Percentiles rank a stretch among this genome's conserved stretches.
phyloP scores from a whole-genome alignment of 345 rosid genomes.

The Clarkia xantiana region DNA sequence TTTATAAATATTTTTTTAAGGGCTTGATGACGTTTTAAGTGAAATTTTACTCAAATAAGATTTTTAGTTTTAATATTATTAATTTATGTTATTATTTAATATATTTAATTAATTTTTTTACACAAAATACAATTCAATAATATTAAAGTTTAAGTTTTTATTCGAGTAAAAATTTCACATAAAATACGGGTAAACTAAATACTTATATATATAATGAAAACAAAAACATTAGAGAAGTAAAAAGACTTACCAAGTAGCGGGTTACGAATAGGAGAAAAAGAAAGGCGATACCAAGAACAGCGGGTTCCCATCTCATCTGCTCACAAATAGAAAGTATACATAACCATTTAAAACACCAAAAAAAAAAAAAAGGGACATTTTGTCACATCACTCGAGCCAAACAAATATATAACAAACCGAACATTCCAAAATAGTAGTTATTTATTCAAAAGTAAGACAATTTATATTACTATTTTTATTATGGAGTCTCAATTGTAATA shows the following conservation, averaged over 20 bases:
- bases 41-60: too few species aligned
- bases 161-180: neutral
- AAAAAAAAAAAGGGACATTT: neutral
- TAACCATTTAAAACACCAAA: too few species aligned
- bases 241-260: slow-evolving; percentile 40
- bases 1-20: too few species aligned
- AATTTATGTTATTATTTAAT: too few species aligned
- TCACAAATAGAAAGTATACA: neutral
- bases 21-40: too few species aligned
- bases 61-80: too few species aligned
- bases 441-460: too few species aligned
- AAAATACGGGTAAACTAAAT: too few species aligned
- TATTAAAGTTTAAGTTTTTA: neutral
- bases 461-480: neutral
- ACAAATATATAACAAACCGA: too few species aligned
- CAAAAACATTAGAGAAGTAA: neutral
- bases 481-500: neutral
- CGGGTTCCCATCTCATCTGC: slow-evolving; percentile 80
- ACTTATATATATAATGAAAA: too few species aligned
- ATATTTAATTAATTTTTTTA: too few species aligned
- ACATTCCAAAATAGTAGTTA: too few species aligned
- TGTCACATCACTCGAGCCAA: neutral
- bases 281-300: slow-evolving; percentile 48
- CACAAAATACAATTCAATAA: neutral
- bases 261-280: slow-evolving; percentile 54